Evolutionary conservation across 202 grass and related monocot species (phyloP).

Genomic region (Cymbopogon flexuosus): DNA sequence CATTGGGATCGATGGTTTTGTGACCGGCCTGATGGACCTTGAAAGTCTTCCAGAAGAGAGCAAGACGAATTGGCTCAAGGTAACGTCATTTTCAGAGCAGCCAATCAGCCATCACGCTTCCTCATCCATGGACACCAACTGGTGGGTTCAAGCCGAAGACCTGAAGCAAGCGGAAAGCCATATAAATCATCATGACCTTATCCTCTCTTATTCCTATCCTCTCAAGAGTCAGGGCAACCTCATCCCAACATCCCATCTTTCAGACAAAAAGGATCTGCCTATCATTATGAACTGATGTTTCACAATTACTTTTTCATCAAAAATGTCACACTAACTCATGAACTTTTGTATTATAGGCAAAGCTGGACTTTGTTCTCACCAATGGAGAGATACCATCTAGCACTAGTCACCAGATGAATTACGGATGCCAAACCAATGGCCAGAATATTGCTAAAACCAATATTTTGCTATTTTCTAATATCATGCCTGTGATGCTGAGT

Average conservation of each 20-base stretch:
- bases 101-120: not conserved
- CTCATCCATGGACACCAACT: constrained; percentile 24
- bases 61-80: constrained; percentile 7
- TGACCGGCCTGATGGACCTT: not conserved
- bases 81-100: constrained; percentile 24
- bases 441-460: constrained; percentile 1
- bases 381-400: not conserved
- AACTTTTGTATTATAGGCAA: not conserved
- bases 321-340: not conserved
- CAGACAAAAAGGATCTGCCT: not conserved
- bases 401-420: not conserved
- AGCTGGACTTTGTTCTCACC: not conserved
- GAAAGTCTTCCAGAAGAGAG: not conserved
- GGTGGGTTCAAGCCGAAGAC: not conserved
- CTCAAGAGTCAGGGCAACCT: not conserved
- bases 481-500: constrained; percentile 6
- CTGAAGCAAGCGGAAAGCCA: not conserved
- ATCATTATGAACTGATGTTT: not conserved
- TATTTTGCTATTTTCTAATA: not conserved
- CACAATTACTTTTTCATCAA: not conserved
- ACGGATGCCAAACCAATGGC: not conserved
- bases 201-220: constrained; percentile 25
- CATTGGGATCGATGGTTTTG: not conserved
- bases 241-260: constrained; percentile 24
- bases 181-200: constrained; percentile 21